Conservation (phyloP, 176 grass and related monocot species). For the Paspalum vaginatum region DNA sequence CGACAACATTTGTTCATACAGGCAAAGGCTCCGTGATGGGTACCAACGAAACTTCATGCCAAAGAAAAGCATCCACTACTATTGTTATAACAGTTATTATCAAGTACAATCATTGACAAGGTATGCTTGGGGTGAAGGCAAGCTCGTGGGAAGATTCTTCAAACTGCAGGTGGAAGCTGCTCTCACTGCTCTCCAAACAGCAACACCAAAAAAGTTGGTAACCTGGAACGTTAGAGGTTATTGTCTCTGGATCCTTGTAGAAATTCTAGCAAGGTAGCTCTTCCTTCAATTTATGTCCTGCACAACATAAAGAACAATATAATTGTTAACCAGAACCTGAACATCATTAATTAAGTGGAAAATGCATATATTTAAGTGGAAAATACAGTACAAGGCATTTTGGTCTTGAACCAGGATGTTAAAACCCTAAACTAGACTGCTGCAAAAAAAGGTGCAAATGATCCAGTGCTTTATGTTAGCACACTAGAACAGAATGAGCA, state of each 20-base stretch:
- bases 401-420: neutral
- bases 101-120: constrained; percentile 27
- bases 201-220: neutral
- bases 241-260: too few relatives aligned
- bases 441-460: neutral
- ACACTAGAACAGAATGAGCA: constrained; percentile 37
- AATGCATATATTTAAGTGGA: neutral
- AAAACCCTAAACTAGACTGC: neutral
- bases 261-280: neutral
- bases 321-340: neutral
- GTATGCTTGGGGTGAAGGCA: constrained; percentile 21
- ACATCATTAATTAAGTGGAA: neutral
- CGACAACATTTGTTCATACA: neutral
- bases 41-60: constrained; percentile 21
- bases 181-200: neutral
- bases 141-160: neutral
- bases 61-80: constrained; percentile 11
- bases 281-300: constrained; percentile 5
- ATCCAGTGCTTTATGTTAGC: constrained; percentile 14
- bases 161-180: neutral
- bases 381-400: neutral
- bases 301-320: neutral
- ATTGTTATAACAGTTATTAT: neutral
- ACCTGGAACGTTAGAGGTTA: neutral
- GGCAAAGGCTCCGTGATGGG: too few relatives aligned